A percentile compares a stretch with the other conserved stretches of the same genome.
phyloP scores from a whole-genome alignment of 2,329 filamentous ascomycete genomes.

The Daldinia eschscholtzii region DNA sequence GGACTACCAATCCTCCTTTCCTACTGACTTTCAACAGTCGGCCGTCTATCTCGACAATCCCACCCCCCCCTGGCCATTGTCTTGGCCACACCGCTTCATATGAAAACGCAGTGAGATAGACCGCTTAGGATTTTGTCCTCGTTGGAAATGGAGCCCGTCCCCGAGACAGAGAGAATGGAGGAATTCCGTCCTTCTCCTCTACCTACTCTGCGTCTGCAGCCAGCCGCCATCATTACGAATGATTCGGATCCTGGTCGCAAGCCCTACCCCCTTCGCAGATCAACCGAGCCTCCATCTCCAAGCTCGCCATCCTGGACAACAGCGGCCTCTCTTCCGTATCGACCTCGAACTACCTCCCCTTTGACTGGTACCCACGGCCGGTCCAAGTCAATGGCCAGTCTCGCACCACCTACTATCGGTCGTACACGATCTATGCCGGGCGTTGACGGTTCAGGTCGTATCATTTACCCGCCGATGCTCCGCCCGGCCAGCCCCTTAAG shows the following conservation, averaged over 20 bases:
- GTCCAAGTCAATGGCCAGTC: constrained; percentile 69
- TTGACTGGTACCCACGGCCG: constrained; percentile 68
- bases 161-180: constrained; percentile 76
- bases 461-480: constrained; percentile 66
- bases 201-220: constrained; percentile 65
- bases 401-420: constrained; percentile 68
- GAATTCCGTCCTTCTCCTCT: constrained; percentile 71
- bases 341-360: constrained; percentile 73
- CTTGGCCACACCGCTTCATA: constrained; percentile 26
- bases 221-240: constrained; percentile 53
- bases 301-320: constrained; percentile 64
- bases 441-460: constrained; percentile 69
- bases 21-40: constrained; percentile 21
- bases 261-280: constrained; percentile 67
- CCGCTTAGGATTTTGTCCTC: constrained; percentile 22
- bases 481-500: constrained; percentile 67
- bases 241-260: constrained; percentile 63
- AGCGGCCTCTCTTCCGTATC: constrained; percentile 65
- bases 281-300: constrained; percentile 70
- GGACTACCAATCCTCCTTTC: constrained; percentile 17
- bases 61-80: background rate
- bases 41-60: constrained; percentile 18
- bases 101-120: constrained; percentile 34
- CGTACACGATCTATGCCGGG: constrained; percentile 75
- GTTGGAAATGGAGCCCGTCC: constrained; percentile 72